Base-by-base conservation (phyloP, 768 basidiomycete genomes). In the Mycena vulgaris region DNA sequence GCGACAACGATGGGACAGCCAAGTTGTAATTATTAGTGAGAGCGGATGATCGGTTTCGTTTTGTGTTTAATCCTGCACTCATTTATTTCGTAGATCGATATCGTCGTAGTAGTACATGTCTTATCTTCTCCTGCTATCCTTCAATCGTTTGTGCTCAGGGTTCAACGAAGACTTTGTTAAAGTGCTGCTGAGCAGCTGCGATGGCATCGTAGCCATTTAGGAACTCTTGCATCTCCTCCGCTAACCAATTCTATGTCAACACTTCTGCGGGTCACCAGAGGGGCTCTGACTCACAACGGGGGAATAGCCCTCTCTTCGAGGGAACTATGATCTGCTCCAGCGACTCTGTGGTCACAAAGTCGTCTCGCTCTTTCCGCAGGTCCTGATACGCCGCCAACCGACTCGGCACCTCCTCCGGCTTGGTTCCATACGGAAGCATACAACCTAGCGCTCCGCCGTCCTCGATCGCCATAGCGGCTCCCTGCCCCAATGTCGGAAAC, bases 401-500 rank as follows among this genome's bases (percentile, higher is more conserved):
- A 1, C 21, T 9, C 1, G 59, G 31, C 8, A 68, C 66, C 4
- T 68, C 59, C 25, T 33, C 39, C 2, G 23, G 51, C 28, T 9
- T 60, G n/a, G 59, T 68, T 8, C 66, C 66, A 7, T 3, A 21
- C 11, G 66, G 58, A 3, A 68, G 52, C 58, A 68, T 61, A 14
- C 66, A 68, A 0, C 39, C 66, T 17, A 68, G 21, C 11, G 66
- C 40, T 5, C 51, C 66, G 2, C 51, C 58, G 16, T 68, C 66
- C 40, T 68, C 66, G 9, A 67, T 25, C 16, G 66, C 66, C 57
- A 67, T 67, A 1, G 57, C 66, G 28, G 58, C 66, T 1, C 66
- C 66, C 16, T 67, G 66, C 1, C 56, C 65, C 6, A 66, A 27
- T 2, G 47, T 51, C 21, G 57, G 65, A 11, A 66, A 40, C 19